Conservation (phyloP, 116 monocot genomes). For the Dioscorea cayenensis region DNA sequence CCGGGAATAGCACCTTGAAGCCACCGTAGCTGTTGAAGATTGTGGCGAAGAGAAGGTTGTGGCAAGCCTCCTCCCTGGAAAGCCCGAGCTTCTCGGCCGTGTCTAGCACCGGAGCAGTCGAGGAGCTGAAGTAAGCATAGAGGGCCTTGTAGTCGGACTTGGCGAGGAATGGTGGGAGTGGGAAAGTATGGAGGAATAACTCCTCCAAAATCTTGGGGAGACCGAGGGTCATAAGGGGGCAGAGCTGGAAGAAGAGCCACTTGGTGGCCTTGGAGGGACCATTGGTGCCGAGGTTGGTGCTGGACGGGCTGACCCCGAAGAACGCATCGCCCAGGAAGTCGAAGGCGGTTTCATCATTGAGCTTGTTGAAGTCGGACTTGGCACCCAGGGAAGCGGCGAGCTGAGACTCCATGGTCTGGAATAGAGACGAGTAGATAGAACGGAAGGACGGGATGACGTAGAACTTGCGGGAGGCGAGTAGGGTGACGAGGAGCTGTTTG, state of each 20-base stretch:
- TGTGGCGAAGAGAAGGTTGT: slow-evolving; percentile 56
- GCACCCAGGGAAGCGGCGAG: slow-evolving; percentile 18
- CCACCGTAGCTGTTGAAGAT: slow-evolving; percentile 56
- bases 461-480: slow-evolving; percentile 13
- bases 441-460: slow-evolving; percentile 44
- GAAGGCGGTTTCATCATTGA: slow-evolving; percentile 47
- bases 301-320: slow-evolving; percentile 23
- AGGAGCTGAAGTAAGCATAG: slow-evolving; percentile 32
- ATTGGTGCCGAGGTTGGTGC: slow-evolving; percentile 14
- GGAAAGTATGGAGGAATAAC: slow-evolving; percentile 50
- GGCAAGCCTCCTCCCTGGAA: slow-evolving; percentile 42
- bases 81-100: slow-evolving; percentile 37
- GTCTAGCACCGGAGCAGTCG: slow-evolving; percentile 18
- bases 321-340: slow-evolving; percentile 42
- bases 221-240: slow-evolving; percentile 40
- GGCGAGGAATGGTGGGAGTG: slow-evolving; percentile 26
- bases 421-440: slow-evolving; percentile 26
- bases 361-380: slow-evolving; percentile 50
- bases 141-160: slow-evolving; percentile 40
- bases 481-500: slow-evolving; percentile 25
- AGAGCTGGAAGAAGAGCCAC: slow-evolving; percentile 53
- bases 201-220: slow-evolving; percentile 57
- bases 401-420: slow-evolving; percentile 36
- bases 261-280: slow-evolving; percentile 24
- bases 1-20: slow-evolving; percentile 32